Base-by-base conservation (phyloP, 2,329 filamentous ascomycete genomes). In the Epichloe uncinata region DNA sequence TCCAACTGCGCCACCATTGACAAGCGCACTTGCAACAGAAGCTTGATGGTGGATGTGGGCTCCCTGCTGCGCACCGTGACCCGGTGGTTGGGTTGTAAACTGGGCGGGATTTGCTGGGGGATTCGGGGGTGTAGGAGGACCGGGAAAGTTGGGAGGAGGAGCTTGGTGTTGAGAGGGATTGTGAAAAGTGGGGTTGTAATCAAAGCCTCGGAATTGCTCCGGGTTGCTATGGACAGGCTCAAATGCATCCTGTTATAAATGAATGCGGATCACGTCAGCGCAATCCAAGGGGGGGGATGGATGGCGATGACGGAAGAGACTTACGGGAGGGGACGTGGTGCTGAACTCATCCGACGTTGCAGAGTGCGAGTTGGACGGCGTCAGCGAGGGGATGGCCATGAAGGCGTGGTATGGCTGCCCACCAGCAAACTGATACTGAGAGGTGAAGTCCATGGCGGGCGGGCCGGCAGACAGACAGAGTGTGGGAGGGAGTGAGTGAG, bases 71-170 rank as follows among this genome's bases (percentile, higher is more conserved):
- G 55, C 57, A 35, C 56, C 55, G 8, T 52, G 55, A 13, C 55
- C 56, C 37, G 52, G 52, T 45, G 54, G 62, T 26, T 58, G 61
- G 22, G 54, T 53, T 45, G 55, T 55, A 50, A 60, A 65, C 35
- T 65, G 48, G 55, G 53, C 53, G 16, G 71, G 67, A 45, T 68
- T 71, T 4, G 76, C 71, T 5, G 75, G 75, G 16, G 74, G 75
- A 12, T 74, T 78, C 75, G 75, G 16, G 75, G 75, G 75, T 11
- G 74, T 78, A 2, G 75, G 73, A 33, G 75, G 75, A 3, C 71
- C 68, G 6, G 71, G 69, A 50, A 64, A 59, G 49, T 49, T 45
- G 51, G 65, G 60, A 26, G 65, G 60, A 26, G 22, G 22, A 40
- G 60, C 59, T 4, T 38, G 37, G 26, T 30, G 26, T 30, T 30